Conservation (phyloP, 192 early-diverging fungal species). For the Obelidium mucronatum region DNA sequence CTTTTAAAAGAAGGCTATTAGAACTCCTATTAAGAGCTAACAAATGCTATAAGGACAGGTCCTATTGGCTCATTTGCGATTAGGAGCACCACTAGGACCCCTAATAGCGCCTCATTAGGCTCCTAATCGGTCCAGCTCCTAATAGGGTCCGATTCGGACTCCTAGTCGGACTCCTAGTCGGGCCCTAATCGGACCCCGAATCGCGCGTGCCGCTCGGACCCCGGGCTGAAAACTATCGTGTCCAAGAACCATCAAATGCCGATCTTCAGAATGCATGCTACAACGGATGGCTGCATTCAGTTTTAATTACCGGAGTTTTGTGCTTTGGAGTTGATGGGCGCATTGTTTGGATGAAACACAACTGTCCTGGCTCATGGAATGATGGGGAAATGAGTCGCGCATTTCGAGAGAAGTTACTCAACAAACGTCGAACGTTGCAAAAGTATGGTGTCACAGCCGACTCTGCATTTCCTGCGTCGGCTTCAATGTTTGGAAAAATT, state of each 20-base stretch:
- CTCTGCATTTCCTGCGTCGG: conserved; percentile 21
- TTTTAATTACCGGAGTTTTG: conserved; percentile 26
- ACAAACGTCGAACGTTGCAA: background rate
- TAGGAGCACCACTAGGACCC: too few species aligned
- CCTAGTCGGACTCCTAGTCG: too few species aligned
- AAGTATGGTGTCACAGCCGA: conserved; percentile 17
- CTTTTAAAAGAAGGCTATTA: too few species aligned
- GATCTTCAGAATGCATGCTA: conserved; percentile 32
- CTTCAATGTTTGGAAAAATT: background rate
- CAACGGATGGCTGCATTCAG: conserved; percentile 33
- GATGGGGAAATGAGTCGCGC: conserved; percentile 8
- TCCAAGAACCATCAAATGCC: conserved; percentile 13
- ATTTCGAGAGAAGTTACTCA: background rate
- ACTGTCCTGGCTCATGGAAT: conserved; percentile 38
- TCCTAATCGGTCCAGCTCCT: too few species aligned
- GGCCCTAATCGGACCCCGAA: too few species aligned
- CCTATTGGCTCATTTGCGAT: too few species aligned
- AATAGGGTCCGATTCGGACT: too few species aligned
- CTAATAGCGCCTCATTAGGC: too few species aligned
- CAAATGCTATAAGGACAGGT: too few species aligned
- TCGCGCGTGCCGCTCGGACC: too few species aligned
- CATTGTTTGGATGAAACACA: conserved; percentile 32
- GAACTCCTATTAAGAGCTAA: too few species aligned
- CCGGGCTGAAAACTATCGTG: conserved; percentile 35
- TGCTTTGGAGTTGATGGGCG: conserved; percentile 32